phyloP scores from a whole-genome alignment of 2,329 filamentous ascomycete species.

The Cladosporium sp. region DNA sequence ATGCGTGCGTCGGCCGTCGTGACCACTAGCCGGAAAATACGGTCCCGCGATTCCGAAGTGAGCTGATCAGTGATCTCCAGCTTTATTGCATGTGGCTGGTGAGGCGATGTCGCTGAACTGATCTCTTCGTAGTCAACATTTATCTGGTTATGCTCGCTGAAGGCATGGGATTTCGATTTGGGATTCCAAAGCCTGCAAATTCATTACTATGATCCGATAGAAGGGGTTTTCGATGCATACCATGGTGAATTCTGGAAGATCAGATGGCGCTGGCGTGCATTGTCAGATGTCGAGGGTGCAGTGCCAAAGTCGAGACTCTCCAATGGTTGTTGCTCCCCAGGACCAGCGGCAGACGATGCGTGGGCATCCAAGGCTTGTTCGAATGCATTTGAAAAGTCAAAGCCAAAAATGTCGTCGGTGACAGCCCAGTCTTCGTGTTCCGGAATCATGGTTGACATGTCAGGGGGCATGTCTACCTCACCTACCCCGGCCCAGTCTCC shows the following conservation, averaged over 20 bases:
- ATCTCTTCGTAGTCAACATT: constrained; percentile 27
- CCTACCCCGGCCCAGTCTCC: constrained; percentile 6
- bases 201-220: background rate
- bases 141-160: constrained; percentile 27
- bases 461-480: constrained; percentile 13
- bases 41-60: constrained; percentile 23
- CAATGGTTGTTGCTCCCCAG: background rate
- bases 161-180: constrained; percentile 27
- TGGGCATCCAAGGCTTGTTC: constrained; percentile 14
- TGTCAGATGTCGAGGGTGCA: too few species aligned
- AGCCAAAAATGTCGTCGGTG: constrained; percentile 16
- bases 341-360: background rate
- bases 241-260: constrained; percentile 18
- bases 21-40: constrained; percentile 29
- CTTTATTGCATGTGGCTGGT: constrained; percentile 25
- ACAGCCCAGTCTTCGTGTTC: constrained; percentile 18
- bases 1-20: constrained; percentile 29
- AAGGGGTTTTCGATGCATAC: background rate
- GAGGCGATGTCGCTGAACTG: constrained; percentile 28
- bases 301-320: too few species aligned
- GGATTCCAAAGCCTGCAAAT: constrained; percentile 25
- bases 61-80: constrained; percentile 24
- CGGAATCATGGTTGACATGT: constrained; percentile 17
- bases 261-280: constrained; percentile 14
- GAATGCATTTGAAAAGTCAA: constrained; percentile 20